A percentile compares a stretch with the other conserved stretches of the same genome.
Evolutionary conservation across 2,329 filamentous ascomycete species (phyloP).

Genomic region (Tolypocladium nubicola): DNA sequence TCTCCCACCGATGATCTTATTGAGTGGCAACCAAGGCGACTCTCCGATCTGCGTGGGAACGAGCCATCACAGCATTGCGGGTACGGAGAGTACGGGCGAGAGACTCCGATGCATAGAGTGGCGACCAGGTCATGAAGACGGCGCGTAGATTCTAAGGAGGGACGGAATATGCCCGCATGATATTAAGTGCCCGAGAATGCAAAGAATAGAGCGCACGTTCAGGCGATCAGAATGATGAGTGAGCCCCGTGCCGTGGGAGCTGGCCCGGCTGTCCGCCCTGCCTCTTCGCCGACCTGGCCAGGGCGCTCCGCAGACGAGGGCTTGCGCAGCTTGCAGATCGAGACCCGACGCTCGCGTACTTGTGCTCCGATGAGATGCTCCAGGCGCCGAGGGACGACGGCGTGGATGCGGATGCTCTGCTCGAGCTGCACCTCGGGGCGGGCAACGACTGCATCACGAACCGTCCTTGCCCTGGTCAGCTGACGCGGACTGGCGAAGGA

Average conservation of each 20-base stretch:
- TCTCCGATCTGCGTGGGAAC: too few relatives aligned
- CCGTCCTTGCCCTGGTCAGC: conserved; percentile 31
- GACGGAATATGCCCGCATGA: too few relatives aligned
- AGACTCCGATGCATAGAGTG: too few relatives aligned
- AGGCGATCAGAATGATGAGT: conserved; percentile 6
- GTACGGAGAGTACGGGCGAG: too few relatives aligned
- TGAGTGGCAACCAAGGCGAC: too few relatives aligned
- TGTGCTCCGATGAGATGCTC: conserved; percentile 59
- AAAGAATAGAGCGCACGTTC: too few relatives aligned
- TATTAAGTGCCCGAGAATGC: too few relatives aligned
- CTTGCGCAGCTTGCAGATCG: conserved; percentile 47
- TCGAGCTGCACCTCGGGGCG: conserved; percentile 60
- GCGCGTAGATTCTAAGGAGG: too few relatives aligned
- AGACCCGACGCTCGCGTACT: conserved; percentile 56
- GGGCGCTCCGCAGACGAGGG: too few relatives aligned
- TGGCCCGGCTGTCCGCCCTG: conserved; percentile 24
- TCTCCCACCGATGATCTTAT: too few relatives aligned
- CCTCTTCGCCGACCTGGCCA: conserved; percentile 46
- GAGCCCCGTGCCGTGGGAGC: conserved; percentile 26
- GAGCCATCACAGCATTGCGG: too few relatives aligned
- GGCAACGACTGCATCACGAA: conserved; percentile 60
- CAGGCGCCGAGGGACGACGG: conserved; percentile 46
- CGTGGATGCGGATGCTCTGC: conserved; percentile 50
- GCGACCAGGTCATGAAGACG: too few relatives aligned
- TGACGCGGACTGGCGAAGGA: conserved; percentile 40